Conservation (phyloP, 75 land plant genomes). For the Isoetes taiwanensis region DNA sequence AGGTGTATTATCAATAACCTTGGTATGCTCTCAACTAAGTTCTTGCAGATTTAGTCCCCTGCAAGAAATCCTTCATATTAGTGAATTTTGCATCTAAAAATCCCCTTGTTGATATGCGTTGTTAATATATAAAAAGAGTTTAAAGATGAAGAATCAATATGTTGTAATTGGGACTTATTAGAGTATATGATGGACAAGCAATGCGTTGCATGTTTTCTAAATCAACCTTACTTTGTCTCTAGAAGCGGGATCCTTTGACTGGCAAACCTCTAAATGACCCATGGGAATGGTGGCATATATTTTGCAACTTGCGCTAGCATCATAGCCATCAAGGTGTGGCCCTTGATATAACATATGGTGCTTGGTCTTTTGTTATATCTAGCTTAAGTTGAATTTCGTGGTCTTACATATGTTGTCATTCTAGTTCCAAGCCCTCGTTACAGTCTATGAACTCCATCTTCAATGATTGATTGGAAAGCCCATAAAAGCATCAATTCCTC, state of each 20-base stretch:
- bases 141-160: too few species aligned
- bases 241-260: conserved; percentile 22
- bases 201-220: background rate
- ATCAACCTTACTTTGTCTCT: background rate
- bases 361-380: background rate
- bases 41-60: too few species aligned
- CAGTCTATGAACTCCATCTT: conserved; percentile 66
- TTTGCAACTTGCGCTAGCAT: conserved; percentile 78
- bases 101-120: too few species aligned
- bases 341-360: conserved; percentile 62
- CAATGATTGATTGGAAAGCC: conserved; percentile 96
- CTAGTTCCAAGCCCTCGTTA: conserved; percentile 59
- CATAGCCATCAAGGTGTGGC: conserved; percentile 76
- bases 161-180: background rate
- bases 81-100: too few species aligned
- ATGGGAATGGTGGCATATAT: conserved; percentile 65
- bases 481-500: conserved; percentile 65
- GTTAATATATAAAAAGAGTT: too few species aligned
- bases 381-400: background rate
- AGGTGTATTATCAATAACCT: too few species aligned
- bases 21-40: too few species aligned
- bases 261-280: conserved; percentile 28
- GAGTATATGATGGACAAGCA: background rate
- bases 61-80: too few species aligned
- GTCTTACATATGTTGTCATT: background rate